Evolutionary conservation across 1,284 basidiomycete genomes (phyloP), one percentile per base, ranked within the genome.

Genomic region (Exobasidium rhododendri): DNA sequence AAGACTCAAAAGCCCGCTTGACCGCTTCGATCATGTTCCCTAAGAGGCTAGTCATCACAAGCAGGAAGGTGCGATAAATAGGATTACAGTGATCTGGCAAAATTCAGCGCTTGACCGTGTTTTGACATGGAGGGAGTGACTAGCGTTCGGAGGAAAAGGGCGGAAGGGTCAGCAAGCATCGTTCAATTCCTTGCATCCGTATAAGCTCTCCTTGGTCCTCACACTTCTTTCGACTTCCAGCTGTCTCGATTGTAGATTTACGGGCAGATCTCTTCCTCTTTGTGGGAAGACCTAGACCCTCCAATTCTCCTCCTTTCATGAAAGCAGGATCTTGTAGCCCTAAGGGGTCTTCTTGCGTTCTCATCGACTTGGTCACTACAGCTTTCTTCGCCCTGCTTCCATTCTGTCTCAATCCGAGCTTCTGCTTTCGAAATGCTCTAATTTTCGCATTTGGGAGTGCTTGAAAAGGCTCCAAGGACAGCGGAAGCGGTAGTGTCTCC

Each of bases 311-410:
- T 6, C 47, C 47, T 26, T 50, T 50, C 20, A 24, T 28, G 20
- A 50, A 50, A 6, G 47, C 47, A 14, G 47, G 47, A 50, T 50
- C 47, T 50, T 50, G 20, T 26, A 50, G 13, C 28, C 47, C 47
- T 3, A 50, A 28, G 26, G 47, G 47, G 28, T 50, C 47, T 26
- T 50, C 47, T 50, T 24, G 14, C 28, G n/a, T 50, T 28, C 26
- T 17, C 20, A 24, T 17, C 13, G 47, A 50, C 13, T 50, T 50
- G 24, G 20, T 13, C 14, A 28, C 22, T 26, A 24, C 13, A 2
- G 47, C 13, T 26, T 50, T 50, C 47, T 24, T 20, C 24, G 44
- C 44, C 4, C 44, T 17, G 17, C n/a, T n/a, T 3, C 44, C 44
- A 3, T 45, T 45, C 17, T 40, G 35, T 17, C 35, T 7, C 2